Evolutionary conservation across 305 asterid genomes (phyloP), one percentile per base, ranked within the genome.

Genomic region (Coffea humblotiana): DNA sequence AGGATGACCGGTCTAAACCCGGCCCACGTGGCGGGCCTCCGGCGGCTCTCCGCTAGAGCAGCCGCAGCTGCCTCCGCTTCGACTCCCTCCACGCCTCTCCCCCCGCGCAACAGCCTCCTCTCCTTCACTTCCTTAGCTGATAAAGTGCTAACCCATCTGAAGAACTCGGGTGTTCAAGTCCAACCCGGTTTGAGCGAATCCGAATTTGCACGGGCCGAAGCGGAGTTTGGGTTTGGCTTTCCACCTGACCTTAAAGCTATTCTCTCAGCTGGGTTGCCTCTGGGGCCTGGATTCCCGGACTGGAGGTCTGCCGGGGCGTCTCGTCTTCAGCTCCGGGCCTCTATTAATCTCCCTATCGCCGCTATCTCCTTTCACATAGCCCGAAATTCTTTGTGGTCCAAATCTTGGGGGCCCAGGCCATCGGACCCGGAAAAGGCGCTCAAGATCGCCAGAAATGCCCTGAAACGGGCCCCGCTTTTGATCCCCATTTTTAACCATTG

Each of bases 1-100:
- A 90, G 98, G 72, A 95, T 94, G 98, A 70, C 92, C 79, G 97
- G 99, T 58, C 84, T 94, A 47, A 95, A 94, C 73, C 95, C 96
- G 82, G 96, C 94, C 27, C 99, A 94, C 52, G 76, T 91, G 0
- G 99, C 99, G 66, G 99, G 98, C 15, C 96, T 95, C 76, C 97
- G 99, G 77, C 98, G 99, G 40, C 91, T 95, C 80, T 95, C 98
- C 4, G 99, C 97, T 40, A 90, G 98, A 77, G 99, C 98, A 9
- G 96, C 98, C 6, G 96, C 98, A 13, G 94, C 79, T 7, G 40
- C 97, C 45, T 82, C 94, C 0, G 71, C 82, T 56, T 79, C 86
- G 9, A 64, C 81, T 65, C 97, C 97, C 0, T 90, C 98, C 18
- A 87, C 98, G 5, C 98, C 97, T 0, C 87, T 91, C 0, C 97